phyloP scores from a whole-genome alignment of 495 filamentous ascomycete genomes.

The Annulohypoxylon nitens region DNA sequence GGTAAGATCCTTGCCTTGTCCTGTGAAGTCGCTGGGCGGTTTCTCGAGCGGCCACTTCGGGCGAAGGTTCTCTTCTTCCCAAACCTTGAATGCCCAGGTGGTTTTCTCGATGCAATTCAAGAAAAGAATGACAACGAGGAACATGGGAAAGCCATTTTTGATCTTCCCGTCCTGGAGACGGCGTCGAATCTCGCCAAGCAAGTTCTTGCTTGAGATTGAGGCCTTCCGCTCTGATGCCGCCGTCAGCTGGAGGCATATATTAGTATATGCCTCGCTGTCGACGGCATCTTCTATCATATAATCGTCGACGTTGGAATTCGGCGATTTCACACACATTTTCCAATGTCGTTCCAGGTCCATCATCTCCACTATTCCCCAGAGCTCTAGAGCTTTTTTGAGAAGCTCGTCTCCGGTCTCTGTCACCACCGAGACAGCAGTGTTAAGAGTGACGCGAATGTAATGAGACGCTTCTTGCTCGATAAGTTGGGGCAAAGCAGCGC shows the following conservation, averaged over 20 bases:
- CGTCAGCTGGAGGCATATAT: conserved; percentile 76
- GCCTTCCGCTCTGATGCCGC: conserved; percentile 82
- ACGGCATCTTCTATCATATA: conserved; percentile 57
- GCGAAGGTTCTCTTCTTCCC: conserved; percentile 71
- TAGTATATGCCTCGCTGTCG: conserved; percentile 61
- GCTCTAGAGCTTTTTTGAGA: conserved; percentile 74
- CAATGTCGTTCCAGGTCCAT: conserved; percentile 76
- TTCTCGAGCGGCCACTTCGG: conserved; percentile 79
- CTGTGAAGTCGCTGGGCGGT: conserved; percentile 72
- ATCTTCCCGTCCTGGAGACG: conserved; percentile 79
- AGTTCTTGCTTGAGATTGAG: conserved; percentile 70
- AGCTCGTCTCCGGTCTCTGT: conserved; percentile 71
- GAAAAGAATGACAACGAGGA: conserved; percentile 78
- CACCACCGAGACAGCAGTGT: conserved; percentile 68
- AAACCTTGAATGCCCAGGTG: conserved; percentile 83
- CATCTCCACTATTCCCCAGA: conserved; percentile 82
- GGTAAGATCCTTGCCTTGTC: conserved; percentile 78
- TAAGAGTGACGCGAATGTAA: conserved; percentile 76
- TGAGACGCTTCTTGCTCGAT: conserved; percentile 74
- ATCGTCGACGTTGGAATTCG: conserved; percentile 46
- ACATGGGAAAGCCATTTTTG: conserved; percentile 77
- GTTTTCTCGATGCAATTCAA: conserved; percentile 86
- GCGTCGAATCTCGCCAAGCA: conserved; percentile 82
- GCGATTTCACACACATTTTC: conserved; percentile 65
- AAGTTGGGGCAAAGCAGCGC: conserved; percentile 70